phyloP scores from a whole-genome alignment of 2,329 filamentous ascomycete species.

The Lecanicillium sp. region DNA sequence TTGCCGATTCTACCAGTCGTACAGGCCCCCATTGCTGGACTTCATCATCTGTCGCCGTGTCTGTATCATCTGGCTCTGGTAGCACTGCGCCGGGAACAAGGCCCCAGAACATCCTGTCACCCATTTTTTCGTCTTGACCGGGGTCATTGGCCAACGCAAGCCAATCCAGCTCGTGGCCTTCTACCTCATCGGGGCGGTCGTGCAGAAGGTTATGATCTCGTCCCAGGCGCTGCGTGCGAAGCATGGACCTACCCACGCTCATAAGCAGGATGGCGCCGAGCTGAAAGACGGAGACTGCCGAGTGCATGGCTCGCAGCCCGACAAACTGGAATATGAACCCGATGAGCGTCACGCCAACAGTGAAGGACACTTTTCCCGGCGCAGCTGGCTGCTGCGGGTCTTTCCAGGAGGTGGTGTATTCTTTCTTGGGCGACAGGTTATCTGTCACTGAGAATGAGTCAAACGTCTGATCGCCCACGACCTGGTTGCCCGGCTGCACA shows the following conservation, averaged over 20 bases:
- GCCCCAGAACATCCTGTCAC: no score
- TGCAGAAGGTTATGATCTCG: not conserved
- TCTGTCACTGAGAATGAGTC: not conserved
- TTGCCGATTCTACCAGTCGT: no score
- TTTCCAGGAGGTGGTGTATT: not conserved
- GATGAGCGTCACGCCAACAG: not conserved
- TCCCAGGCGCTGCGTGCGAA: not conserved
- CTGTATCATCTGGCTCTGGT: no score
- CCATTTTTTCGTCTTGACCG: no score
- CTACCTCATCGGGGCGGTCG: not conserved
- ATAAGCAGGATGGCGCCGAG: not conserved
- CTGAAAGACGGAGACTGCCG: not conserved
- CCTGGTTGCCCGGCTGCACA: not conserved
- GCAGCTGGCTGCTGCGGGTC: not conserved
- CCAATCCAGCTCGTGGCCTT: not conserved
- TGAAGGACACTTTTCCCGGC: not conserved
- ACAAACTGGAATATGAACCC: not conserved
- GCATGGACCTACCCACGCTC: not conserved
- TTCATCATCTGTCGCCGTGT: no score
- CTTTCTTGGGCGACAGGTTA: not conserved
- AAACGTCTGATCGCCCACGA: not conserved
- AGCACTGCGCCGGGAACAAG: no score
- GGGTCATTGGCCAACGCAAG: no score
- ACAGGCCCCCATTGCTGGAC: no score
- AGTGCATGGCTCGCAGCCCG: not conserved